Conservation (phyloP, 129 eudicot species). For the Tagetes erecta region DNA sequence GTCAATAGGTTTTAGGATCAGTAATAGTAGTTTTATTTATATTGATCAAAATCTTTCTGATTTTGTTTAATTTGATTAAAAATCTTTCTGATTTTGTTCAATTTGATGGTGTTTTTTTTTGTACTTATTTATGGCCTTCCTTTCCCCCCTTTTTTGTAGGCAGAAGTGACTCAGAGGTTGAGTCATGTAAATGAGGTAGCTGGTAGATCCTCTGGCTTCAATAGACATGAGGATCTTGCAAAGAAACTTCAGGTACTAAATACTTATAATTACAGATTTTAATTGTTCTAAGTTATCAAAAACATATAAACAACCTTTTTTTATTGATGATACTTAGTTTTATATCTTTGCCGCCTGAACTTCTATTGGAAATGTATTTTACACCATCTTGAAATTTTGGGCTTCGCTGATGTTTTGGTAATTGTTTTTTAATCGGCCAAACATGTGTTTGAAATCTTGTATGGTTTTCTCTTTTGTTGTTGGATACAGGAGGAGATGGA, state of each 20-base stretch:
- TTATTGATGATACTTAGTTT: background rate
- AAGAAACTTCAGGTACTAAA: constrained; percentile 71
- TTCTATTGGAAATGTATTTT: constrained; percentile 5
- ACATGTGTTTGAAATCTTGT: constrained; percentile 14
- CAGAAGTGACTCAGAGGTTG: constrained; percentile 84
- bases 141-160: constrained; percentile 42
- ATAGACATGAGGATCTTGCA: constrained; percentile 78
- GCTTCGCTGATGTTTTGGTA: constrained; percentile 4
- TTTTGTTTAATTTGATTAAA: background rate
- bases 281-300: constrained; percentile 6
- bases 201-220: constrained; percentile 51
- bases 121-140: constrained; percentile 1
- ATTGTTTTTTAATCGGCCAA: constrained; percentile 16
- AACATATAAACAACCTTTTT: constrained; percentile 6
- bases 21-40: background rate
- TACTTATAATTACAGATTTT: constrained; percentile 16
- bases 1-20: background rate
- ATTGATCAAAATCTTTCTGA: background rate
- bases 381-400: background rate
- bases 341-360: background rate
- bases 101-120: constrained; percentile 1
- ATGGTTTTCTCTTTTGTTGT: constrained; percentile 24
- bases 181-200: constrained; percentile 63
- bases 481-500: constrained; percentile 82
- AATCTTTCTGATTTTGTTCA: background rate